These are phyloP conservation scores for Rhytidiadelphus loreus DNA, from an alignment of 225 moss, liverwort and hornwort species.

Conservation along the genomic window DNA sequence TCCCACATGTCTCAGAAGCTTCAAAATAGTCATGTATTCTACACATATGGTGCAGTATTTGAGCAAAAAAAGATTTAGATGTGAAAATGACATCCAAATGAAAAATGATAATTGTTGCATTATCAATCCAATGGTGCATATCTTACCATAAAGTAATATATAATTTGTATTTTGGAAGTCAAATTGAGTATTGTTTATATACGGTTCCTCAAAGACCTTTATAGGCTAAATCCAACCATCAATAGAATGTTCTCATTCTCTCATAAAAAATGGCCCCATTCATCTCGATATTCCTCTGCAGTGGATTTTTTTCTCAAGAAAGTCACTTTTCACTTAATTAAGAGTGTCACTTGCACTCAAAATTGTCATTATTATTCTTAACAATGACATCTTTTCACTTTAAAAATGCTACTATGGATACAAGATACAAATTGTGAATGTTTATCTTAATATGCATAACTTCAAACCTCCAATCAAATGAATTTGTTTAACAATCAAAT, in stretches of 20 bases:
- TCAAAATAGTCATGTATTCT: neutral
- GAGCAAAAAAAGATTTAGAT: neutral
- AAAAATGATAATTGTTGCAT: neutral
- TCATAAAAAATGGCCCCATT: neutral
- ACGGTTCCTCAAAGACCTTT: accelerated
- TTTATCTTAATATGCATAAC: neutral
- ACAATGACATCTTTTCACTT: neutral
- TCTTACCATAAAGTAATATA: neutral
- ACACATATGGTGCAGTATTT: neutral
- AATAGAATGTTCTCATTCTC: neutral
- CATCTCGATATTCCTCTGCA: neutral
- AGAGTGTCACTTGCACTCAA: neutral
- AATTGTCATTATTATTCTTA: neutral
- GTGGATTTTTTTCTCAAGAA: neutral
- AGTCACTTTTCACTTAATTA: neutral
- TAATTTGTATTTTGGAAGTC: neutral
- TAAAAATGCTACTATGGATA: neutral
- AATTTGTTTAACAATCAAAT: too few relatives aligned
- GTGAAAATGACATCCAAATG: neutral
- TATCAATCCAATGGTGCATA: neutral
- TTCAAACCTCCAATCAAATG: neutral
- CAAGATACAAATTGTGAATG: neutral
- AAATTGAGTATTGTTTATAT: neutral
- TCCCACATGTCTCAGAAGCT: neutral
- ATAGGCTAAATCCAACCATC: neutral